Base-by-base conservation (phyloP, 495 filamentous ascomycete genomes). In the Hypoxylon fragiforme region DNA sequence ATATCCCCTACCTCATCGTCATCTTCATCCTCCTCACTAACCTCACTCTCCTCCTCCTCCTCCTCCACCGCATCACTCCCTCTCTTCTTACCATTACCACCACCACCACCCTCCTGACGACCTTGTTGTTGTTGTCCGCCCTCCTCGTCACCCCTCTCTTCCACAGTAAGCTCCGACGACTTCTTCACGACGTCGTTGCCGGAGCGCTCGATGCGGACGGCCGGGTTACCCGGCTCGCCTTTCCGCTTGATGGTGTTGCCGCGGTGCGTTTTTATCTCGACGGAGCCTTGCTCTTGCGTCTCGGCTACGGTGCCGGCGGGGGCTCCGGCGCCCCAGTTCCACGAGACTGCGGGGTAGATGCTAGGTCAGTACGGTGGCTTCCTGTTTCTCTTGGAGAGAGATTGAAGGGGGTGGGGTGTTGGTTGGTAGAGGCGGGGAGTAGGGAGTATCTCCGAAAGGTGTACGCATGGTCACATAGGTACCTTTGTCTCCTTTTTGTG, bases 161-260 rank as follows among this genome's bases (percentile, higher is more conserved):
- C 72, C n/a, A 76, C 70, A 1, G 73, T 71, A 20, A 83, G 65
- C 63, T 85, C 82, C 53, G 70, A 74, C 15, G 79, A 76, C 42
- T 71, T 69, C 66, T 86, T 86, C 26, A 85, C 83, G 31, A 84
- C 84, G 65, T 86, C 83, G 62, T 87, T 84, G 24, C 84, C 83
- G 3, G 73, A 60, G 14, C 83, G 73, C 47, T 68, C 69, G 50
- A 84, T 62, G 54, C 76, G 76, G 12, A 85, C 80, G 35, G 80
- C 84, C 1, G 82, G 83, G 53, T 88, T 78, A 12, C 73, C 73
- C 32, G 76, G 69, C 18, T 77, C 68, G 50, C 78, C 83, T 37
- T 82, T 80, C 67, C 79, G 82, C 67, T 77, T 78, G 62, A 86
- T 77, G 12, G 76, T 81, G 58, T 86, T 88, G 57, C 83, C 83